phyloP scores from a whole-genome alignment of 2,329 filamentous ascomycete species.

The Trichoderma breve region DNA sequence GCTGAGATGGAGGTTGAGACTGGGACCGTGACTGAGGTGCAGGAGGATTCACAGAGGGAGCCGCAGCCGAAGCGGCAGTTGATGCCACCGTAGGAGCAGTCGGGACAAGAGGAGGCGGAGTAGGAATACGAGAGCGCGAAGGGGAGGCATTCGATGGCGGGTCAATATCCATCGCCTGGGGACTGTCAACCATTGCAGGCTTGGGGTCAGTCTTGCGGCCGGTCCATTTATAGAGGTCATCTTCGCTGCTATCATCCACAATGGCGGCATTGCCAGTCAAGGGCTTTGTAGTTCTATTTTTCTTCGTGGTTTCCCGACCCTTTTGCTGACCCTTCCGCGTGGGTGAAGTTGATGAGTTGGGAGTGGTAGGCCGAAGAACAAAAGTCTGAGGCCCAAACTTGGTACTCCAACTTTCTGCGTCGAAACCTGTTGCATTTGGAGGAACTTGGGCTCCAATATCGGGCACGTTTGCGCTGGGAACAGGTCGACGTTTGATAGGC shows the following conservation, averaged over 20 bases:
- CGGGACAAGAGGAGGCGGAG: background rate
- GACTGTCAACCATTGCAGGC: slow-evolving; percentile 41
- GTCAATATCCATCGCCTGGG: slow-evolving; percentile 66
- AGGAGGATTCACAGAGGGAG: background rate
- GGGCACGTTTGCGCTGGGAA: slow-evolving; percentile 25
- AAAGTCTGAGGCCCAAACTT: slow-evolving; percentile 56
- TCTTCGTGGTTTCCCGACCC: slow-evolving; percentile 47
- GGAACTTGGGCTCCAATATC: slow-evolving; percentile 25
- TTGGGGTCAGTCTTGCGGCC: slow-evolving; percentile 35
- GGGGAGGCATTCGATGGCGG: slow-evolving; percentile 39
- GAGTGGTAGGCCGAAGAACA: slow-evolving; percentile 40
- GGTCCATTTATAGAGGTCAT: slow-evolving; percentile 36
- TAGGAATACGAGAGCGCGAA: background rate
- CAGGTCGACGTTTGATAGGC: slow-evolving; percentile 32
- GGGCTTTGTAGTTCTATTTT: slow-evolving; percentile 57
- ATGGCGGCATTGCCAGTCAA: slow-evolving; percentile 46
- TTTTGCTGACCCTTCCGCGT: slow-evolving; percentile 32
- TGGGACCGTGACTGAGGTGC: slow-evolving; percentile 28
- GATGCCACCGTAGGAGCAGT: background rate
- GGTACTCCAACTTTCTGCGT: slow-evolving; percentile 53
- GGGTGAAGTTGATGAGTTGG: slow-evolving; percentile 43
- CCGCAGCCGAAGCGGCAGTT: background rate
- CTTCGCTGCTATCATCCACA: slow-evolving; percentile 48
- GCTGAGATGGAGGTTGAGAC: slow-evolving; percentile 21
- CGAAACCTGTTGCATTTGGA: slow-evolving; percentile 40